phyloP scores from a whole-genome alignment of 1,284 basidiomycete genomes.

The Fomitopsis pinicola region DNA sequence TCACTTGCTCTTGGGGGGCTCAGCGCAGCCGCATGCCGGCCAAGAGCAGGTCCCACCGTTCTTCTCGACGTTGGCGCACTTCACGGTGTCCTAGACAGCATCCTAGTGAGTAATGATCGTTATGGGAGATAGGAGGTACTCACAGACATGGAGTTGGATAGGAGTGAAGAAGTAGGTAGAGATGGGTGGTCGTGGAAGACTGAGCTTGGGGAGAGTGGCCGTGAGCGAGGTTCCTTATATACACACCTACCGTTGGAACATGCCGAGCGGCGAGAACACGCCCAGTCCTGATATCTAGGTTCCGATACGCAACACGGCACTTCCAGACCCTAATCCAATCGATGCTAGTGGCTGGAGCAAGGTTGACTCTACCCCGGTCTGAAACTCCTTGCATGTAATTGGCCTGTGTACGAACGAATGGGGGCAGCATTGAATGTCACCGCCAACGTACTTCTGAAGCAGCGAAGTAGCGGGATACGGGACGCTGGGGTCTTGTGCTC shows the following conservation, averaged over 20 bases:
- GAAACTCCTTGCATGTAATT: not conserved
- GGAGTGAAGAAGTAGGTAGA: not conserved
- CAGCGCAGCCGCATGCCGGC: not conserved
- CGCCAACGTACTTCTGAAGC: not conserved
- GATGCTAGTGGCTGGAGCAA: not conserved
- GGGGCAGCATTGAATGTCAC: not conserved
- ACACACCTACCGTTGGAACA: not conserved
- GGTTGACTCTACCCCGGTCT: not conserved
- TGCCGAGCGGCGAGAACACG: not conserved
- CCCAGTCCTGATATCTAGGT: not conserved
- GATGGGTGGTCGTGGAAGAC: not conserved
- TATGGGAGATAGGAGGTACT: not conserved
- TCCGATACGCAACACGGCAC: not conserved
- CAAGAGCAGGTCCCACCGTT: not conserved
- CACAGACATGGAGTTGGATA: slow-evolving; percentile 1
- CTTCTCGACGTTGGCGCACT: not conserved
- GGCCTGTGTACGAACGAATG: not conserved
- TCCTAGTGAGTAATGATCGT: not conserved
- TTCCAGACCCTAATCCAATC: not conserved
- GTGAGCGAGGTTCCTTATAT: not conserved
- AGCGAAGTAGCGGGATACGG: not conserved
- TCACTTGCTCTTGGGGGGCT: slow-evolving; percentile 1
- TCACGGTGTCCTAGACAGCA: not conserved
- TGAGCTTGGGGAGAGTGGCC: not conserved
- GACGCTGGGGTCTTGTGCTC: not conserved